These are phyloP conservation scores for Populus hybrid DNA, from an alignment of 441 rosid genomes.

Conservation along the genomic window DNA sequence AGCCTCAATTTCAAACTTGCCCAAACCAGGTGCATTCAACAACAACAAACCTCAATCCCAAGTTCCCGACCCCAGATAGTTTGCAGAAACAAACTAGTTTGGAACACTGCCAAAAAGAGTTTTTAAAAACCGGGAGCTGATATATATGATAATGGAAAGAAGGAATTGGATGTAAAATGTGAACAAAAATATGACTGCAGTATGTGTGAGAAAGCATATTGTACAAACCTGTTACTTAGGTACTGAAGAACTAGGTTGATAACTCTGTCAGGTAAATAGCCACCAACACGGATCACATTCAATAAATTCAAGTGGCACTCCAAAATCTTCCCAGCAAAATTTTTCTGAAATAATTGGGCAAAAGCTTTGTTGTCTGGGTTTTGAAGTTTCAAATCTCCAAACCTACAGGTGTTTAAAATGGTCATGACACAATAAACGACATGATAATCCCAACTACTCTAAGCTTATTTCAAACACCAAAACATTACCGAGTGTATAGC, in stretches of 20 bases:
- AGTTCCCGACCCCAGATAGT: neutral
- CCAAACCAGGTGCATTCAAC: neutral
- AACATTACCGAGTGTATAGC: constrained; percentile 77
- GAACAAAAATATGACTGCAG: neutral
- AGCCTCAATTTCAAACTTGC: neutral
- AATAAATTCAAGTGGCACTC: constrained; percentile 88
- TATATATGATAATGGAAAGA: neutral
- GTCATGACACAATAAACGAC: neutral
- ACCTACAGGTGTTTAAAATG: constrained; percentile 43
- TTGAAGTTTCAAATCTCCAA: constrained; percentile 94
- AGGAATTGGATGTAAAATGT: neutral
- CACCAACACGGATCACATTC: constrained; percentile 74
- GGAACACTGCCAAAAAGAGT: neutral
- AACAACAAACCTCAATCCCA: neutral
- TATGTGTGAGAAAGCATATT: neutral
- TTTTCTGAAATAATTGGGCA: constrained; percentile 92
- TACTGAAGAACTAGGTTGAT: constrained; percentile 93
- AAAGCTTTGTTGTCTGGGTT: constrained; percentile 87
- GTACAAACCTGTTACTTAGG: constrained; percentile 77
- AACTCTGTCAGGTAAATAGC: constrained; percentile 96
- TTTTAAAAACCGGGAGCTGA: neutral
- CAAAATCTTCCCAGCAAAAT: constrained; percentile 87
- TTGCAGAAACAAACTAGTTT: neutral
- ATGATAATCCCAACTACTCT: neutral
- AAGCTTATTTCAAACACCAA: constrained; percentile 7